phyloP scores from a whole-genome alignment of 2,329 filamentous ascomycete species.

The Onygena corvina region DNA sequence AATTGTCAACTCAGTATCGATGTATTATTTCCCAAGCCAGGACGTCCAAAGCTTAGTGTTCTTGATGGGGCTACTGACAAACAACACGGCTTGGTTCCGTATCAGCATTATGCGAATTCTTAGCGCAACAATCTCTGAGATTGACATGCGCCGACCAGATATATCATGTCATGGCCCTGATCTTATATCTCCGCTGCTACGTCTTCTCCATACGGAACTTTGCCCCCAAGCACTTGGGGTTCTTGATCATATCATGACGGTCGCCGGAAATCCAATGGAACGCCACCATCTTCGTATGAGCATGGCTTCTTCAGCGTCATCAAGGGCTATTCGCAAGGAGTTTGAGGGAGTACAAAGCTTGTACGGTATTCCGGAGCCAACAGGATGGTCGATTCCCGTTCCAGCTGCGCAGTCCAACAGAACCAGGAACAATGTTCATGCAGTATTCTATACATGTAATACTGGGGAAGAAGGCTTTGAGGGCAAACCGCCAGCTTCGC shows the following conservation, averaged over 20 bases:
- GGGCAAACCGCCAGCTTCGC: slow-evolving; percentile 48
- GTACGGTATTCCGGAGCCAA: slow-evolving; percentile 91
- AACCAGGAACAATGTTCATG: slow-evolving; percentile 85
- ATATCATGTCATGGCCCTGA: slow-evolving; percentile 87
- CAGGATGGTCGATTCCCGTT: slow-evolving; percentile 90
- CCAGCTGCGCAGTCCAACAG: slow-evolving; percentile 78
- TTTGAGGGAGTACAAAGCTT: slow-evolving; percentile 88
- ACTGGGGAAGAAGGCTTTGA: slow-evolving; percentile 53
- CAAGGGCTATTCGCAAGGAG: slow-evolving; percentile 76
- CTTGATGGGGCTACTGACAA: slow-evolving; percentile 81
- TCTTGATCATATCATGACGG: slow-evolving; percentile 87
- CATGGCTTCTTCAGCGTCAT: slow-evolving; percentile 74
- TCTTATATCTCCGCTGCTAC: slow-evolving; percentile 80
- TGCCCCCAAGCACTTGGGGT: slow-evolving; percentile 87
- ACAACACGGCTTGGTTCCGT: slow-evolving; percentile 79
- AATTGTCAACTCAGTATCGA: slow-evolving; percentile 60
- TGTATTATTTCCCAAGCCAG: slow-evolving; percentile 66
- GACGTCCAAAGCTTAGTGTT: slow-evolving; percentile 83
- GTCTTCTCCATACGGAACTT: slow-evolving; percentile 81
- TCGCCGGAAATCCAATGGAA: slow-evolving; percentile 84
- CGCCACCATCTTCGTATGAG: slow-evolving; percentile 94
- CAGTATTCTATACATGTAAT: slow-evolving; percentile 91
- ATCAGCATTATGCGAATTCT: slow-evolving; percentile 86
- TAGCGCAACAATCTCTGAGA: slow-evolving; percentile 69
- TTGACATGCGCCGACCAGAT: slow-evolving; percentile 85